Conservation (phyloP, 2,329 filamentous ascomycete genomes). For the Colletotrichum theobromicola region DNA sequence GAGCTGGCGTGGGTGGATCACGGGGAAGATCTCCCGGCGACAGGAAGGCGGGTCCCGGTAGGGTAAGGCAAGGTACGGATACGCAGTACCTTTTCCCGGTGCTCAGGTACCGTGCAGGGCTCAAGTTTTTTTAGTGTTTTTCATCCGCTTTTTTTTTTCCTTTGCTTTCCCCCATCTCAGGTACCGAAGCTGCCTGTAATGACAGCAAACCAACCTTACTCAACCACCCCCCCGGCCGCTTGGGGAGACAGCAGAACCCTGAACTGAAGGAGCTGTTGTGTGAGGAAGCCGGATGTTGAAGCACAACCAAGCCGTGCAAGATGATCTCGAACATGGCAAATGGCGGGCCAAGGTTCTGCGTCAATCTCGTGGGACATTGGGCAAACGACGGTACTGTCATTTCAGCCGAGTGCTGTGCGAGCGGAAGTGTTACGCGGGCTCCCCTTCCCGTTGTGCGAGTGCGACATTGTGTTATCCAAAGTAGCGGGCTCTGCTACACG, state of each 20-base stretch:
- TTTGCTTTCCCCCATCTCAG: background rate
- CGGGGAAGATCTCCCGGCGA: slow-evolving; percentile 18
- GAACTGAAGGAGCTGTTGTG: background rate
- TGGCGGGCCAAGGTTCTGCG: background rate
- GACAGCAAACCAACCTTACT: background rate
- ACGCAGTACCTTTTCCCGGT: background rate
- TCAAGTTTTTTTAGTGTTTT: background rate
- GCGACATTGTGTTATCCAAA: background rate
- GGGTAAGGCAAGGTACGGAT: background rate
- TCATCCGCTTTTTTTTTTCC: background rate
- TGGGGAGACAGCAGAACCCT: background rate
- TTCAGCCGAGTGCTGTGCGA: background rate
- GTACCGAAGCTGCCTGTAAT: background rate
- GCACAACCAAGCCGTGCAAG: background rate
- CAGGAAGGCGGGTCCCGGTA: background rate
- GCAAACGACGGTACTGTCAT: background rate
- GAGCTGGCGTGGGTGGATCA: slow-evolving; percentile 13
- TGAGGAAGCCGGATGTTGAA: background rate
- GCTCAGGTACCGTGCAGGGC: background rate
- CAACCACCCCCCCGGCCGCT: background rate
- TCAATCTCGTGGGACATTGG: background rate
- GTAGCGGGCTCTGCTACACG: background rate
- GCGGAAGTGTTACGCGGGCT: background rate
- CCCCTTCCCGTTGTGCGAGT: background rate
- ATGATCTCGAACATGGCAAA: background rate